Conservation (phyloP, 2,329 filamentous ascomycete species). For the Botrytis galanthina region DNA sequence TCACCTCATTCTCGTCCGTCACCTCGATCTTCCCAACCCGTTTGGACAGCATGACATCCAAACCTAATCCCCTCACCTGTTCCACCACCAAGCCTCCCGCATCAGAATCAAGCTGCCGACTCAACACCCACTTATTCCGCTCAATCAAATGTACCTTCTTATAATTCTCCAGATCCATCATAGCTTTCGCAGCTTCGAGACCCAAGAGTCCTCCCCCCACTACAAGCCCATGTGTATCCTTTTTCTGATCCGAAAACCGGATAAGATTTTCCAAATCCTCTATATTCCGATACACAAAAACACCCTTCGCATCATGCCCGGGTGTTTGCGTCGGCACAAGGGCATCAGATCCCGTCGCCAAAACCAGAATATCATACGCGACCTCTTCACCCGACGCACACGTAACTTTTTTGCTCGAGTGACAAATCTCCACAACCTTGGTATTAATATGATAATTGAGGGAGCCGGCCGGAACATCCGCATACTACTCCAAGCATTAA, state of each 20-base stretch:
- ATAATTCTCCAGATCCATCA: constrained; percentile 80
- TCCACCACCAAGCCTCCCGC: constrained; percentile 80
- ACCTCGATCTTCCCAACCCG: constrained; percentile 70
- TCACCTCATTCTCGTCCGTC: constrained; percentile 64
- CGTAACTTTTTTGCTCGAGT: constrained; percentile 61
- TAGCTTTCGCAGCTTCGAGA: constrained; percentile 85
- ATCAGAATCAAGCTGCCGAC: constrained; percentile 77
- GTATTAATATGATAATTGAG: constrained; percentile 76
- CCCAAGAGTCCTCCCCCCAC: constrained; percentile 84
- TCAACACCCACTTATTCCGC: constrained; percentile 77
- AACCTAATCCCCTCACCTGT: constrained; percentile 72
- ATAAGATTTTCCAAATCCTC: constrained; percentile 78
- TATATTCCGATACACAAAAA: constrained; percentile 88
- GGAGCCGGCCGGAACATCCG: constrained; percentile 52
- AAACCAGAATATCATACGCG: constrained; percentile 74
- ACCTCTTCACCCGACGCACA: constrained; percentile 70
- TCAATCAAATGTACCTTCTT: constrained; percentile 76
- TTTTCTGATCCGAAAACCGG: constrained; percentile 63
- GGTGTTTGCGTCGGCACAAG: constrained; percentile 67
- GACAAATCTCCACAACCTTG: constrained; percentile 64
- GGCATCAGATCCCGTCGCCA: constrained; percentile 85
- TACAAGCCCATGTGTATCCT: constrained; percentile 68
- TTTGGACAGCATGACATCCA: constrained; percentile 78
- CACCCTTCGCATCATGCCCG: constrained; percentile 74
- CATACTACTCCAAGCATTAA: constrained; percentile 30